These are phyloP conservation scores for Aristolochia contorta DNA, from an alignment of 164 flowering plant genomes.

Conservation along the genomic window DNA sequence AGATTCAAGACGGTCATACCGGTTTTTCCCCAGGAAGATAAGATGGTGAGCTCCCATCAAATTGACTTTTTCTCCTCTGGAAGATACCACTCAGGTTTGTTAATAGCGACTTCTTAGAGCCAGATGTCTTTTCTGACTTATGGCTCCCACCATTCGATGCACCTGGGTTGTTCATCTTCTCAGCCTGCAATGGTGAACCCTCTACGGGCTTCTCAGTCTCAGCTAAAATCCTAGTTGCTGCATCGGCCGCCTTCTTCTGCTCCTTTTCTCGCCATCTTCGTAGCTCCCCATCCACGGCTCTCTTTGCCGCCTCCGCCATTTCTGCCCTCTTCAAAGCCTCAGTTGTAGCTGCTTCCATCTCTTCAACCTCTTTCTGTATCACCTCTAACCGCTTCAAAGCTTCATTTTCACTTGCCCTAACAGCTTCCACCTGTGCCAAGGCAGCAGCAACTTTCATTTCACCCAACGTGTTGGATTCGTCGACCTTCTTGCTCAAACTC, in stretches of 20 bases:
- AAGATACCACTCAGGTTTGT: constrained; percentile 66
- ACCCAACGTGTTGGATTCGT: constrained; percentile 59
- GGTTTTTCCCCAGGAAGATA: constrained; percentile 64
- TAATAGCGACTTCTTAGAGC: constrained; percentile 45
- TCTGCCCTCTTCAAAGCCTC: constrained; percentile 73
- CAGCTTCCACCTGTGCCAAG: constrained; percentile 80
- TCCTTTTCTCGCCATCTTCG: constrained; percentile 77
- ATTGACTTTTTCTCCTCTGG: constrained; percentile 48
- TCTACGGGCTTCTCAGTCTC: constrained; percentile 32
- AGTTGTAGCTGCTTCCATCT: constrained; percentile 47
- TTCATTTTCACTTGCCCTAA: constrained; percentile 81
- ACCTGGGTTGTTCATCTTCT: constrained; percentile 26
- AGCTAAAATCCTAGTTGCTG: constrained; percentile 51
- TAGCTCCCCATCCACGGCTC: constrained; percentile 64
- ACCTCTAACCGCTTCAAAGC: constrained; percentile 59
- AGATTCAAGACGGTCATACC: constrained; percentile 14
- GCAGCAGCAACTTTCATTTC: constrained; percentile 93
- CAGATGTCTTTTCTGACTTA: constrained; percentile 44
- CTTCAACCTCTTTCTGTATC: constrained; percentile 60
- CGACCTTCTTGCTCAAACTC: constrained; percentile 60
- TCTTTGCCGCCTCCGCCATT: constrained; percentile 85
- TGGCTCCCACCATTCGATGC: constrained; percentile 17
- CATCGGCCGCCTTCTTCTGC: constrained; percentile 72
- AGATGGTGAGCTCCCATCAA: constrained; percentile 57
- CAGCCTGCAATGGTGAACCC: constrained; percentile 33